Conservation (phyloP, 148 eudicot genomes). For the Oxyria digyna region DNA sequence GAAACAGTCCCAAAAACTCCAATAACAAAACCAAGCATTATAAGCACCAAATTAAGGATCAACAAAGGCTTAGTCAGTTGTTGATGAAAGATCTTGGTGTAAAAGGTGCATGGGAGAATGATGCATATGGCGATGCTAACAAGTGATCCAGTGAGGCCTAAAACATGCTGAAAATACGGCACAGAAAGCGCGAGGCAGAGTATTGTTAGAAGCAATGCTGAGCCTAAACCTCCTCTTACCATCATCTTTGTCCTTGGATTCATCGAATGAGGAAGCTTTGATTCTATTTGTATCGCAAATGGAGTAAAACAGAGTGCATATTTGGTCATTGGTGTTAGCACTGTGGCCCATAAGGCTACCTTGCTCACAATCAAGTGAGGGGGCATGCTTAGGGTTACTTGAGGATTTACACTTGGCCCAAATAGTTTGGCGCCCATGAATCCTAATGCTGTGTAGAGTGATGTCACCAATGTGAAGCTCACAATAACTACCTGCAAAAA, state of each 20-base stretch:
- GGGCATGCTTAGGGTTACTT: slow-evolving; percentile 84
- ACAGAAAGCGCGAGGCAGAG: slow-evolving; percentile 48
- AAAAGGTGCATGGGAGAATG: slow-evolving; percentile 51
- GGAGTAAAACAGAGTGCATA: slow-evolving; percentile 67
- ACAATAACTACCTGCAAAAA: slow-evolving; percentile 41
- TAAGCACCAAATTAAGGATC: slow-evolving; percentile 24
- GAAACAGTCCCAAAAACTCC: slow-evolving; percentile 45
- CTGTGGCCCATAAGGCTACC: slow-evolving; percentile 78
- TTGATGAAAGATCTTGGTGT: slow-evolving; percentile 40
- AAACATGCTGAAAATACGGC: slow-evolving; percentile 64
- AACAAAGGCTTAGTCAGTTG: slow-evolving; percentile 24
- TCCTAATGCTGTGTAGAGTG: slow-evolving; percentile 41
- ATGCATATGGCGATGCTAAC: slow-evolving; percentile 48
- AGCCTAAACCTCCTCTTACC: slow-evolving; percentile 42
- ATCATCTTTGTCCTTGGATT: slow-evolving; percentile 32
- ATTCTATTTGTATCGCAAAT: slow-evolving; percentile 52
- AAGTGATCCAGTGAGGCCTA: slow-evolving; percentile 61
- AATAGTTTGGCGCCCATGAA: slow-evolving; percentile 68
- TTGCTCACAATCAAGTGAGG: slow-evolving; percentile 30
- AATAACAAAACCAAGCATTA: slow-evolving; percentile 27
- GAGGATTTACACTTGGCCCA: slow-evolving; percentile 49
- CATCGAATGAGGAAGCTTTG: slow-evolving; percentile 30
- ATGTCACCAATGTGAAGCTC: slow-evolving; percentile 53
- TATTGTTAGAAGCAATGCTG: slow-evolving; percentile 38
- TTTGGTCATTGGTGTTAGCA: slow-evolving; percentile 72